Base-by-base conservation (phyloP, 2,329 filamentous ascomycete species). In the Colletotrichum sp. region DNA sequence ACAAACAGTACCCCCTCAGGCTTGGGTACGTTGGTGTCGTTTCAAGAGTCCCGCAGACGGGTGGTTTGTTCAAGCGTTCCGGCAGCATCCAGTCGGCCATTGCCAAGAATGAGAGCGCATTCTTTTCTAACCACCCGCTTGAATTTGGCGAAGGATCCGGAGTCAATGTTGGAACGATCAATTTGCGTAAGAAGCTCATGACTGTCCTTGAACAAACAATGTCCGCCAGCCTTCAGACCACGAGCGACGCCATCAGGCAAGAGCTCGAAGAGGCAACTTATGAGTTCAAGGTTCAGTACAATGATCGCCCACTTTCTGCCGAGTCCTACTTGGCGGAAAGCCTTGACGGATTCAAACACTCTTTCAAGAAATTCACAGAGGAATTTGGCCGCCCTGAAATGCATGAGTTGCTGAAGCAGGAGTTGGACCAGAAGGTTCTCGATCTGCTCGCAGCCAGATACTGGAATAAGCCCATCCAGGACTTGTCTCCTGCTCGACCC, bases 211-310 rank as follows among this genome's bases (percentile, higher is more conserved):
- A 99, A 83, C 94, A 98, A 80, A 98, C 95, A 6, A 99, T 99
- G 97, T 96, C 96, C 33, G 92, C 94, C 38, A 98, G 95, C 79
- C 88, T 99, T 69, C 94, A 97, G 78, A 92, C 92, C 69, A 99
- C 97, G 5, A 94, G 94, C 78, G 95, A 98, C 80, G 95, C 95
- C 12, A 98, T 99, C 77, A 93, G 93, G 75, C 95, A 98, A 81
- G 97, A 99, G 82, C 90, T 99, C 0, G 96, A 98, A 80, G 97
- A 99, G 84, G 96, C 97, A 5, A 96, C 95, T 0, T 99, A 99
- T 81, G 96, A 99, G 83, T 99, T 98, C 88, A 99, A 99, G 83
- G 97, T 99, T 7, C 97, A 99, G 83, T 99, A 99, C 85, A 99
- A 99, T 80, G 97, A 99, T 82, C 92, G 97, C 8, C 95, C 96